Conservation (phyloP, 2,329 filamentous ascomycete species). For the Fusarium foetens region DNA sequence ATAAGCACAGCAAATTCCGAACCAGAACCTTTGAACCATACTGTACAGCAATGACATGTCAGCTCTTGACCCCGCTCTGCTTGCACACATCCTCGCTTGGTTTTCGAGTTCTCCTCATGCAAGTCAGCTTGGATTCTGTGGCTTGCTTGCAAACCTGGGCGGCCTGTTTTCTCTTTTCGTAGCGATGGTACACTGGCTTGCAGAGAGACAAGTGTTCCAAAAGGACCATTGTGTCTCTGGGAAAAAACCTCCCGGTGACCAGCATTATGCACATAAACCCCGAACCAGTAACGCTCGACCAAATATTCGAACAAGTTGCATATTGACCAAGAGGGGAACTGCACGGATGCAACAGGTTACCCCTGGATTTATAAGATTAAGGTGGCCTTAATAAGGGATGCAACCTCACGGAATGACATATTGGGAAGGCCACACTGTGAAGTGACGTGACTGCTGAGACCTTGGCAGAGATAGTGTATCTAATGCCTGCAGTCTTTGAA, state of each 20-base stretch:
- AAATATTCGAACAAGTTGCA: conserved; percentile 16
- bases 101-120: conserved; percentile 26
- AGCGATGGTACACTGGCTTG: not conserved
- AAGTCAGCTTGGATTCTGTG: conserved; percentile 33
- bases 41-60: conserved; percentile 40
- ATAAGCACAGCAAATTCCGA: not conserved
- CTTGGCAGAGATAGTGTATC: not conserved
- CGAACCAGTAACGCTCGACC: conserved; percentile 21
- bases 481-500: not conserved
- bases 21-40: conserved; percentile 17
- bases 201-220: not conserved
- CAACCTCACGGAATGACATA: conserved; percentile 3
- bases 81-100: conserved; percentile 23
- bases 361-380: conserved; percentile 19
- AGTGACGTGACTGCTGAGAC: conserved; percentile 1
- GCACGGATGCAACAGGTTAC: conserved; percentile 9
- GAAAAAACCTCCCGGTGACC: conserved; percentile 11
- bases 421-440: conserved; percentile 9
- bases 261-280: conserved; percentile 33
- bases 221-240: not conserved
- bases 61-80: conserved; percentile 33
- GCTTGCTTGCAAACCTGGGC: not conserved
- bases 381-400: conserved; percentile 4
- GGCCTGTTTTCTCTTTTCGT: conserved; percentile 7
- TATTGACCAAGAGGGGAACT: conserved; percentile 2